Evolutionary conservation across 2,329 filamentous ascomycete genomes (phyloP).

Genomic region (Pseudogymnoascus sp.): DNA sequence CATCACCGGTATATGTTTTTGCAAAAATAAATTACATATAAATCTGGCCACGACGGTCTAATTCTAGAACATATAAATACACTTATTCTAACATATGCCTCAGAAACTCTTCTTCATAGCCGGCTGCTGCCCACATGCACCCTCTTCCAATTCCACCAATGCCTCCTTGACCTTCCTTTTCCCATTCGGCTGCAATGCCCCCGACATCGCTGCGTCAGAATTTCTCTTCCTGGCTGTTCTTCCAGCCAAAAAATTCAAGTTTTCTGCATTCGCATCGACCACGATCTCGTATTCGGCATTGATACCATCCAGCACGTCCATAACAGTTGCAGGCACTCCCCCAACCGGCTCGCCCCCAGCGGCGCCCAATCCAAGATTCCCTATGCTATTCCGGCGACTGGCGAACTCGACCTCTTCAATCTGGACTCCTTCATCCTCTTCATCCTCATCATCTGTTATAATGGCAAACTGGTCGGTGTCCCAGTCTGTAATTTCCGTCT

Average conservation of each 20-base stretch:
- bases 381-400: neutral
- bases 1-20: neutral
- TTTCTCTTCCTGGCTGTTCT: neutral
- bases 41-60: neutral
- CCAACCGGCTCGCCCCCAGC: neutral
- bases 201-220: neutral
- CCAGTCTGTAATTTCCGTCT: neutral
- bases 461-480: neutral
- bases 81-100: neutral
- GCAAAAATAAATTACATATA: neutral
- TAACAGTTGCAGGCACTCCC: neutral
- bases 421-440: neutral
- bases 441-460: neutral
- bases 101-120: neutral
- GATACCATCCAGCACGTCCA: neutral
- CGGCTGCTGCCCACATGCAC: neutral
- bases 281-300: neutral
- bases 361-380: neutral
- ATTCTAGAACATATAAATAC: neutral
- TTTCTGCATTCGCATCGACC: neutral
- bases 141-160: neutral
- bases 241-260: too few relatives aligned
- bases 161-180: constrained; percentile 1
- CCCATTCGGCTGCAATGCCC: neutral
- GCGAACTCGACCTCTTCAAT: neutral